phyloP scores from a whole-genome alignment of 768 basidiomycete species.

The Termitomyces sp. region DNA sequence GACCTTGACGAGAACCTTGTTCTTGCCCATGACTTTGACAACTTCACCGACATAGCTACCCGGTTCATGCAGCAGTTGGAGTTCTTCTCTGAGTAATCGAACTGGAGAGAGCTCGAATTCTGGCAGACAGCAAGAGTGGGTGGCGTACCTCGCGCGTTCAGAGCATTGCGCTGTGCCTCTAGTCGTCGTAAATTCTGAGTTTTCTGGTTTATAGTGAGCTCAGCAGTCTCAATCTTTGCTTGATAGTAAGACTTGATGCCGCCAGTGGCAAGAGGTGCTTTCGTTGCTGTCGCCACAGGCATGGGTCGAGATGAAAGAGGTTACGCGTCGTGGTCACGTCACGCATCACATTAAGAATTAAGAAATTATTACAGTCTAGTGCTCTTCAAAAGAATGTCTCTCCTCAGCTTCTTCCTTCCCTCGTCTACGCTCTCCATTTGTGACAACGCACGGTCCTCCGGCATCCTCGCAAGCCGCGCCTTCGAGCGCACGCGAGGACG shows the following conservation, averaged over 20 bases:
- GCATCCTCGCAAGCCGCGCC: constrained; percentile 56
- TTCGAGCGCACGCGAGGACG: constrained; percentile 65
- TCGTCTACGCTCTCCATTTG: constrained; percentile 26
- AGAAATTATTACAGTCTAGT: not conserved
- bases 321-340: constrained; percentile 24
- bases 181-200: constrained; percentile 93
- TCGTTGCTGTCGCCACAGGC: constrained; percentile 39
- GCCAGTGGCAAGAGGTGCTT: constrained; percentile 41
- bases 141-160: constrained; percentile 83
- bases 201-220: constrained; percentile 91
- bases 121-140: not conserved
- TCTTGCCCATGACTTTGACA: constrained; percentile 99
- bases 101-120: constrained; percentile 40
- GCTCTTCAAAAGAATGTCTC: constrained; percentile 14
- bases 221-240: constrained; percentile 91
- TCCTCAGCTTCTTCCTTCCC: constrained; percentile 18
- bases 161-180: constrained; percentile 95
- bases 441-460: constrained; percentile 55
- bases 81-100: constrained; percentile 83
- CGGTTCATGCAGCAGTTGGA: constrained; percentile 67
- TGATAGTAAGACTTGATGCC: constrained; percentile 91
- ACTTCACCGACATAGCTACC: constrained; percentile 98
- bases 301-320: constrained; percentile 17
- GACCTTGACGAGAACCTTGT: constrained; percentile 95
- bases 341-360: constrained; percentile 10